A percentile compares a stretch with the other conserved stretches of the same genome.
phyloP scores from a whole-genome alignment of 2,329 filamentous ascomycete genomes.

The Aureobasidium vineae region DNA sequence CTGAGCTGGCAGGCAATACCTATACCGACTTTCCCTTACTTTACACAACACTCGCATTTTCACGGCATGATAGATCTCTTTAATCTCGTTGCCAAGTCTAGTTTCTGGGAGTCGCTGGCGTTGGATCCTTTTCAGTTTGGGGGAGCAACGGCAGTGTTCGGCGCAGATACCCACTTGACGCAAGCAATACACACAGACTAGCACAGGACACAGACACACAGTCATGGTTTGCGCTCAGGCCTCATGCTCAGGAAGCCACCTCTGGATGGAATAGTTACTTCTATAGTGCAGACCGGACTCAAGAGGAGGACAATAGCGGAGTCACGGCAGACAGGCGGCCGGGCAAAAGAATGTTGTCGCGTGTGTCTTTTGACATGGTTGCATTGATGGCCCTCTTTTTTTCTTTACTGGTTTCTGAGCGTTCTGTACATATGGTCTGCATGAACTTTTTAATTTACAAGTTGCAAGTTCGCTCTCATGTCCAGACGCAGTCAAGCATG shows the following conservation, averaged over 20 bases:
- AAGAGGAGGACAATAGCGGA: conserved; percentile 1
- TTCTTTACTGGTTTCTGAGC: not conserved
- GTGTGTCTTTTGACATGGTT: conserved; percentile 10
- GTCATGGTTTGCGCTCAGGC: conserved; percentile 8
- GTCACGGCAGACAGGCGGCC: not conserved
- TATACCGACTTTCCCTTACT: not conserved
- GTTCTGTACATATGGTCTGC: conserved; percentile 25
- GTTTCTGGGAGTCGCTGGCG: conserved; percentile 26
- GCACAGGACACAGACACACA: conserved; percentile 19
- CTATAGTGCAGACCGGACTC: not conserved
- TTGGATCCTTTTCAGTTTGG: conserved; percentile 25
- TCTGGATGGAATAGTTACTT: not conserved
- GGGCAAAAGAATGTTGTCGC: not conserved
- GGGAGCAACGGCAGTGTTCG: conserved; percentile 24
- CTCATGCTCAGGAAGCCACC: conserved; percentile 10
- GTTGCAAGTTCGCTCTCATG: not conserved
- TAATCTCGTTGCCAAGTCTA: conserved; percentile 25
- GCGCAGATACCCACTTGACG: conserved; percentile 26
- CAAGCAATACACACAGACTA: conserved; percentile 14
- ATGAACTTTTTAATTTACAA: conserved; percentile 17
- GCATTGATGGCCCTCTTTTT: conserved; percentile 5
- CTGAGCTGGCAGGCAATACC: conserved; percentile 40
- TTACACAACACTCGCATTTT: conserved; percentile 25
- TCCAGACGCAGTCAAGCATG: conserved; percentile 9
- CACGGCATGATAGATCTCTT: conserved; percentile 27